phyloP scores from a whole-genome alignment of 176 grass and related monocot species.

The Cenchrus purpureus region DNA sequence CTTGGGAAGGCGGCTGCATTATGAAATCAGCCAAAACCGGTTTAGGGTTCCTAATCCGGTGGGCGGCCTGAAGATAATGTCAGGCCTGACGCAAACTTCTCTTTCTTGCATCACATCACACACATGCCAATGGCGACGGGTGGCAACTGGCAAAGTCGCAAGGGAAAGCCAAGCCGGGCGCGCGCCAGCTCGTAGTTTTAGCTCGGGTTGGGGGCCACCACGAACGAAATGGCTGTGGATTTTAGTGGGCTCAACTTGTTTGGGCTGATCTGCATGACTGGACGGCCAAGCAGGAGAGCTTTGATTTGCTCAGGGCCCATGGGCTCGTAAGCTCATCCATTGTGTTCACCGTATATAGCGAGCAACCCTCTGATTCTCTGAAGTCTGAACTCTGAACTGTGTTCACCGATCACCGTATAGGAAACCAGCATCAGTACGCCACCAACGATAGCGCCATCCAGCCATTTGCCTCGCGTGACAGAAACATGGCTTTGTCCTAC shows the following conservation, averaged over 20 bases:
- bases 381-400: no score
- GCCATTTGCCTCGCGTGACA: not conserved
- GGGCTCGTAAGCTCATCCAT: no score
- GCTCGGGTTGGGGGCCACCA: not conserved
- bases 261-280: no score
- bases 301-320: no score
- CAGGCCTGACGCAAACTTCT: constrained; percentile 27
- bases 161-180: not conserved
- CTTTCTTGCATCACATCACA: no score
- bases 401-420: not conserved
- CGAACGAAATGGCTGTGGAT: not conserved
- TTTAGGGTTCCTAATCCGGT: constrained; percentile 26
- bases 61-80: constrained; percentile 25
- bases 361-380: no score
- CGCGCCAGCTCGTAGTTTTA: not conserved
- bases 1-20: constrained; percentile 33
- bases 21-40: not conserved
- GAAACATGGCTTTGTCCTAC: not conserved
- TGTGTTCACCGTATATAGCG: no score
- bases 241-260: not conserved
- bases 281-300: no score
- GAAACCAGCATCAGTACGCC: not conserved
- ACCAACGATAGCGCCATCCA: not conserved
- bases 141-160: not conserved
- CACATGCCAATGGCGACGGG: no score